A percentile compares a stretch with the other conserved stretches of the same genome.
These are phyloP conservation scores for Fomes fomentarius DNA, from an alignment of 1,284 basidiomycete species.

Conservation along the genomic window DNA sequence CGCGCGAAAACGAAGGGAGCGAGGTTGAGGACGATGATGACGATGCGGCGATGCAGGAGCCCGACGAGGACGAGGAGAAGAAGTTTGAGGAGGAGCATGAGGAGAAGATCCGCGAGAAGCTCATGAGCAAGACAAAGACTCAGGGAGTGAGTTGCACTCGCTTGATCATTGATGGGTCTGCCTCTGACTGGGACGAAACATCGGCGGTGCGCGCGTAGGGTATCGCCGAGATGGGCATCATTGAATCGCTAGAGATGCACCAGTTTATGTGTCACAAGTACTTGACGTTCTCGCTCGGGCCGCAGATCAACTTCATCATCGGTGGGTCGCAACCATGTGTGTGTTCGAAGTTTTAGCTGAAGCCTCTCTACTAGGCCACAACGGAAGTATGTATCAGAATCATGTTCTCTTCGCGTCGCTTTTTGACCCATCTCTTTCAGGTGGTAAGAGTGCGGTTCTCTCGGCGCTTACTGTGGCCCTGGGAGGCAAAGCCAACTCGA, in stretches of 20 bases:
- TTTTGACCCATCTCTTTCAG: constrained; percentile 39
- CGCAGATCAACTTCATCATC: constrained; percentile 96
- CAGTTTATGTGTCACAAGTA: constrained; percentile 98
- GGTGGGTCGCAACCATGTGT: constrained; percentile 52
- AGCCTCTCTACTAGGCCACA: constrained; percentile 56
- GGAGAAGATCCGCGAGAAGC: constrained; percentile 54
- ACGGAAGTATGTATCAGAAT: constrained; percentile 63
- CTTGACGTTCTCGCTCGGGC: constrained; percentile 81
- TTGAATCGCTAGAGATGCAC: constrained; percentile 84
- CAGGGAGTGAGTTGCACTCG: constrained; percentile 52
- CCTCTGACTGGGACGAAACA: neutral
- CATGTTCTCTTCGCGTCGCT: neutral
- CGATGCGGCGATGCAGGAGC: constrained; percentile 36
- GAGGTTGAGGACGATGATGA: constrained; percentile 40
- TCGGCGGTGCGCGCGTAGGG: constrained; percentile 45
- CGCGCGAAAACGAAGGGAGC: constrained; percentile 34
- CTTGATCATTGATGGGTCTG: neutral
- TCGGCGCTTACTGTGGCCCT: constrained; percentile 94
- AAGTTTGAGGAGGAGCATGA: constrained; percentile 63
- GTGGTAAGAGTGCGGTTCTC: constrained; percentile 95
- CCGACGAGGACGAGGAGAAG: constrained; percentile 54
- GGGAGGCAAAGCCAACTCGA: constrained; percentile 89
- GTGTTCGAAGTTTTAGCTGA: neutral
- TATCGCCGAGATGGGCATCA: constrained; percentile 84
- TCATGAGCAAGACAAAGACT: constrained; percentile 55